These are phyloP conservation scores for Ceratocystis papillata DNA, from an alignment of 2,329 filamentous ascomycete genomes.

Conservation along the genomic window DNA sequence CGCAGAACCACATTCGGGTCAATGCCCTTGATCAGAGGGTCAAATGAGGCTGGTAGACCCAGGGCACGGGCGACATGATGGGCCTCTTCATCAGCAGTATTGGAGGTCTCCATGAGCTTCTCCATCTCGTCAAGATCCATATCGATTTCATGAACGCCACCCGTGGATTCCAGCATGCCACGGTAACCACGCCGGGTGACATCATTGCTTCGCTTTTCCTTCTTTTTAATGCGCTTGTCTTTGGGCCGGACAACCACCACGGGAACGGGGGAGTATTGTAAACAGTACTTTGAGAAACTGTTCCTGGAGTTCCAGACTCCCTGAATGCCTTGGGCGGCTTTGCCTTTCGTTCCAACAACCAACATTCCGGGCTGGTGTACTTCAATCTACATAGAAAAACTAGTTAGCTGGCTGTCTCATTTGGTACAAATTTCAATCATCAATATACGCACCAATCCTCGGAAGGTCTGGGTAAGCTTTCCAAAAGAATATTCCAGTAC, in stretches of 20 bases:
- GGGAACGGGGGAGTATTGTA: slow-evolving; percentile 85
- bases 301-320: slow-evolving; percentile 66
- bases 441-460: slow-evolving; percentile 60
- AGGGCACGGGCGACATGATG: slow-evolving; percentile 54
- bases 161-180: slow-evolving; percentile 58
- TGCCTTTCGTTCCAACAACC: slow-evolving; percentile 77
- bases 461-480: slow-evolving; percentile 81
- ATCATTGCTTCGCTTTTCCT: slow-evolving; percentile 70
- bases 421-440: neutral
- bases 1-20: slow-evolving; percentile 30
- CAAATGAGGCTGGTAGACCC: slow-evolving; percentile 51
- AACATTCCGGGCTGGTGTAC: slow-evolving; percentile 87
- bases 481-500: slow-evolving; percentile 80
- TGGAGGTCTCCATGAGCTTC: slow-evolving; percentile 41
- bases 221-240: slow-evolving; percentile 81
- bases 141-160: slow-evolving; percentile 48
- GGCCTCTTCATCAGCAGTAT: slow-evolving; percentile 52
- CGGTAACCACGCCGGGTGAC: slow-evolving; percentile 65
- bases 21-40: slow-evolving; percentile 52
- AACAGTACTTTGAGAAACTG: slow-evolving; percentile 86
- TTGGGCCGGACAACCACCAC: slow-evolving; percentile 85
- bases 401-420: neutral
- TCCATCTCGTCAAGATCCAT: slow-evolving; percentile 43
- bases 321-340: slow-evolving; percentile 75
- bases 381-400: slow-evolving; percentile 52